Evolutionary conservation across 1,139 yeast species (phyloP), one percentile per base, ranked within the genome.

Genomic region (Casaregolazyma suthepensis): DNA sequence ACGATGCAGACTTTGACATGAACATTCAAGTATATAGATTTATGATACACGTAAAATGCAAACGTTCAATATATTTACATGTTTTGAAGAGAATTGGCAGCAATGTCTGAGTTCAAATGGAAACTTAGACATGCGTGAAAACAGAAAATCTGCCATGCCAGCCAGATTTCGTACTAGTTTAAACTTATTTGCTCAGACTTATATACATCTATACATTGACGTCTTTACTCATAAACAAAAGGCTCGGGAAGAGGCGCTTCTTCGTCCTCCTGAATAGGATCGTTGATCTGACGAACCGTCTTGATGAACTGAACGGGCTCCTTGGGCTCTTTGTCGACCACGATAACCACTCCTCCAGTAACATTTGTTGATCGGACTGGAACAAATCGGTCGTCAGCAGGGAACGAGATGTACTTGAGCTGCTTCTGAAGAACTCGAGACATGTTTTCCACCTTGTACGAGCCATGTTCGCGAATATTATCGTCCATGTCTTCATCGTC

Each of bases 351-450:
- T 52, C 98, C 97, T 52, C 86, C 82, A 53, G 81, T 78, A 26
- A 93, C 91, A 66, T 82, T 83, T 68, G 83, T 83, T 64, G 82
- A 85, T 66, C 95, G 83, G 17, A 90, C 85, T 5, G 99, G 98
- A 38, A 77, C 78, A 70, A 85, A 93, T 64, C 96, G 80, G 52
- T 82, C 86, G 59, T 82, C 85, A 65, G 84, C 84, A 48, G 79
- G 74, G 68, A 93, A 90, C 2, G 95, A 78, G 50, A 93, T 81
- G 71, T 84, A 89, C 69, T 83, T 85, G 56, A 91, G 76, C 73
- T 94, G 99, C 46, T 84, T 80, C n/a, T 98, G 98, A 57, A 94
- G 76, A 1, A 93, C 96, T 64, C 99, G 82, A 15, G 94, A 79
- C 78, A 91, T 76, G 69, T 93, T 93, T 46, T 78, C 78, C 55